Evolutionary conservation across 2,329 filamentous ascomycete genomes (phyloP).

Genomic region (Colletotrichum endophyticum): DNA sequence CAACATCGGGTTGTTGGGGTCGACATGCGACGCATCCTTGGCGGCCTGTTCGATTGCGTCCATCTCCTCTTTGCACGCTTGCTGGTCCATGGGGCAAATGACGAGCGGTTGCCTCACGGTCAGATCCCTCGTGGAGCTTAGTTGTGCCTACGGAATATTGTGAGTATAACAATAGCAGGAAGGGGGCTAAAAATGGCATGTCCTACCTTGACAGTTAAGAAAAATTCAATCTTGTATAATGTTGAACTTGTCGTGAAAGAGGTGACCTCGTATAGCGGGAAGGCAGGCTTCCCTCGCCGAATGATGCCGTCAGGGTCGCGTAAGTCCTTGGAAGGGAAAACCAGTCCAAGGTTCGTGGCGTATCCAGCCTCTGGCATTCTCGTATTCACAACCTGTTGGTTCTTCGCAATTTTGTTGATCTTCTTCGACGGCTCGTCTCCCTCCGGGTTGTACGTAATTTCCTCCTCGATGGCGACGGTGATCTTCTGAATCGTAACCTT

Average conservation of each 20-base stretch:
- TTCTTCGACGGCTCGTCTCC: slow-evolving; percentile 94
- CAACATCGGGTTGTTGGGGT: slow-evolving; percentile 91
- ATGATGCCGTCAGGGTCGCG: slow-evolving; percentile 88
- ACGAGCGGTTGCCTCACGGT: slow-evolving; percentile 89
- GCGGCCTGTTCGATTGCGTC: slow-evolving; percentile 96
- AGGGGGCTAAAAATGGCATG: not conserved
- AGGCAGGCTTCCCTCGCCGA: slow-evolving; percentile 82
- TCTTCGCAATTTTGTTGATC: slow-evolving; percentile 83
- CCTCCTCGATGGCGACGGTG: slow-evolving; percentile 92
- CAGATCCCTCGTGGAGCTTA: slow-evolving; percentile 89
- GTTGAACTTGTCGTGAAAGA: slow-evolving; percentile 94
- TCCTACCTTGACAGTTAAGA: slow-evolving; percentile 86
- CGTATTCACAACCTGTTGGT: slow-evolving; percentile 79
- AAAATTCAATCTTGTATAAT: slow-evolving; percentile 98
- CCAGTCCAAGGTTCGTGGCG: slow-evolving; percentile 87
- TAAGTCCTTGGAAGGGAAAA: slow-evolving; percentile 89
- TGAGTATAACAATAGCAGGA: slow-evolving; percentile 11
- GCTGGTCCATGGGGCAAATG: slow-evolving; percentile 93
- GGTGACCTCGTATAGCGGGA: slow-evolving; percentile 85
- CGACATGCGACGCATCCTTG: slow-evolving; percentile 87
- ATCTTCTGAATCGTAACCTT: slow-evolving; percentile 95
- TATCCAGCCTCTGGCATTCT: slow-evolving; percentile 92
- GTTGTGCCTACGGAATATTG: slow-evolving; percentile 68
- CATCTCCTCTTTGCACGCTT: slow-evolving; percentile 98
- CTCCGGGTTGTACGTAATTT: slow-evolving; percentile 98